Base-by-base conservation (phyloP, 176 grass and related monocot species). In the Olyra latifolia region DNA sequence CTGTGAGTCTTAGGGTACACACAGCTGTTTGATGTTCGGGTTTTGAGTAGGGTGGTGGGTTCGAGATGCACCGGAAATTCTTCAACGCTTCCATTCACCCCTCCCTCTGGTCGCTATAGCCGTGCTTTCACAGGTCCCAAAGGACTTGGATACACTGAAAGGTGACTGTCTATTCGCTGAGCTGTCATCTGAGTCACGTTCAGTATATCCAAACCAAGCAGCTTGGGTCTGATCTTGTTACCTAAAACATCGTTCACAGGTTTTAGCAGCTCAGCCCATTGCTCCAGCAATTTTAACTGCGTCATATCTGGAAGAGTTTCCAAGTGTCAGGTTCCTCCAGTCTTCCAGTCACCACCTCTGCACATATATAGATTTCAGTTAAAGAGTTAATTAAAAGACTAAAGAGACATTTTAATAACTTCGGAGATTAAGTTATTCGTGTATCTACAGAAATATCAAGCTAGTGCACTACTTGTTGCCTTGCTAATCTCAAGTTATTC, bases 111-210 rank as follows among this genome's bases (percentile, higher is more conserved):
- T n/a, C n/a, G n/a, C n/a, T n/a, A n/a, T n/a, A n/a, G n/a, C n/a
- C n/a, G n/a, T n/a, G n/a, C n/a, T n/a, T n/a, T n/a, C n/a, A n/a
- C n/a, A n/a, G 82, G 83, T 6, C 86, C 88, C 59, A 82, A 85
- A 60, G 73, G 30, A 57, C 89, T 91, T 24, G 92, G 54, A 71
- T 94, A 98, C 28, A 94, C 50, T 4, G 95, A 98, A 14, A 92
- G 71, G 83, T 98, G 92, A 1, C 95, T 92, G 1, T 98, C 95
- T 87, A 91, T 98, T 38, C 95, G 71, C 47, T 62, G 89, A 16
- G 90, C 74, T 24, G 92, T 94, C 92, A 98, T 98, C 72, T 83
- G 71, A 0, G 95, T 98, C 61, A 98, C 90, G 17, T 98, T 94
- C 25, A 98, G 83, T 64, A 98, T 46, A 67, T 90, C 90, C 54